Base-by-base conservation (phyloP, 345 rosid species). In the Geranium brycei region DNA sequence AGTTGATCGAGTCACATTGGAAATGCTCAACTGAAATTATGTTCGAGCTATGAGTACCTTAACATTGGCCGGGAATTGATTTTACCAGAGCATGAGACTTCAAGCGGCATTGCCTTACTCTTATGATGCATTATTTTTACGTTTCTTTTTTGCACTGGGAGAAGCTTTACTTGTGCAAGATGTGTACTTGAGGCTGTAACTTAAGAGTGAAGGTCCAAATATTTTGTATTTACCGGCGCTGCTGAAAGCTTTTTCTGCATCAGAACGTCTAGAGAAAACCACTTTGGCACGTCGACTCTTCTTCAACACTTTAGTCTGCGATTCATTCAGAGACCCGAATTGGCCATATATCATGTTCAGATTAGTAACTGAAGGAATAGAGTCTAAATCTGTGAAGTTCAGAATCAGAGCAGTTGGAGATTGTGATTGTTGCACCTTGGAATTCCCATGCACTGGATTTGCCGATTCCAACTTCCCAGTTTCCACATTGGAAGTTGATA, bases 161-260 rank as follows among this genome's bases (percentile, higher is more conserved):
- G 53, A 47, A 47, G 53, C 15, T 47, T 47, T 47, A 13, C 53
- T 11, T 47, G 53, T 8, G 3, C 12, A 47, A 47, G 64, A 53
- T 68, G 74, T 61, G 19, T 70, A 72, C 70, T 76, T 76, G 64
- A 78, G 91, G 57, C 76, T 58, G 76, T 80, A 83, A 69, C 84
- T 78, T 51, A 83, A 77, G 64, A 81, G 86, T 40, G 89, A 79
- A 57, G 88, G 90, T 28, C 93, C 88, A 31, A 82, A 84, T 53
- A 78, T 77, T 68, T 78, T 73, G 72, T 81, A 81, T 70, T 82
- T 87, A 31, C 85, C 86, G 1, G 88, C 75, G 65, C 84, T 82
- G 76, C 88, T 82, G 76, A 81, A 81, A 51, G 93, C 88, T 0
- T 71, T 58, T 77, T 87, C 75, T 60, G 86, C 88, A 53, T 87